Evolutionary conservation across 140 eudicot species (phyloP).

Genomic region (Erigeron philadelphicus): DNA sequence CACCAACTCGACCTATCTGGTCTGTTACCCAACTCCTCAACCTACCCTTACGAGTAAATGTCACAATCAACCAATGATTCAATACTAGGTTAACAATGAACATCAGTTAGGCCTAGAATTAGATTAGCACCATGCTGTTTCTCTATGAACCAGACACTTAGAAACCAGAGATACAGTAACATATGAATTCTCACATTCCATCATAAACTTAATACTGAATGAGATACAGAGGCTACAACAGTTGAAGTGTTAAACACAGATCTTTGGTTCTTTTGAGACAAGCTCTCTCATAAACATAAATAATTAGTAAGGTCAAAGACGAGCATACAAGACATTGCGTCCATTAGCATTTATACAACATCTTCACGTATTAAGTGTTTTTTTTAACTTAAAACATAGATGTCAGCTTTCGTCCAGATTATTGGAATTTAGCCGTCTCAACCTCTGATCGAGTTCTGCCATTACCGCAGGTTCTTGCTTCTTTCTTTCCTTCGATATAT

Average conservation of each 20-base stretch:
- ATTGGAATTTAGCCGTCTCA: slow-evolving; percentile 72
- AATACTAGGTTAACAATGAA: too few species aligned
- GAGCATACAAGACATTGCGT: slow-evolving; percentile 23
- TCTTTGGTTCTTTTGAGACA: slow-evolving; percentile 4
- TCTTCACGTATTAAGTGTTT: slow-evolving; percentile 11
- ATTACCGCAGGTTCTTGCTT: slow-evolving; percentile 95
- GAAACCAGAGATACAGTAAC: not conserved
- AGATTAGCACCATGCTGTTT: too few species aligned
- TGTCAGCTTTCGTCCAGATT: slow-evolving; percentile 28
- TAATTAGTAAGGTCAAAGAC: slow-evolving; percentile 16
- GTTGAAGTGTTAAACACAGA: not conserved
- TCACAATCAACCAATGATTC: too few species aligned
- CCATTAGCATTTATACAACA: slow-evolving; percentile 31
- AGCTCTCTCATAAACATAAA: slow-evolving; percentile 18
- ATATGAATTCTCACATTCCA: not conserved
- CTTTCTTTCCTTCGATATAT: slow-evolving; percentile 81
- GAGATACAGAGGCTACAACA: slow-evolving; percentile 10
- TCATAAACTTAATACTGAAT: not conserved
- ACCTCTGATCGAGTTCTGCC: slow-evolving; percentile 93
- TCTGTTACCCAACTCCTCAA: too few species aligned
- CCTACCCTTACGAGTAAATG: too few species aligned
- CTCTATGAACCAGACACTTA: not conserved
- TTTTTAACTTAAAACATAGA: slow-evolving; percentile 4
- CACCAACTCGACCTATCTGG: too few species aligned
- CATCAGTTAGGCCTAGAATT: too few species aligned